Evolutionary conservation across 1,139 yeast genomes (phyloP).

Genomic region (Taphrina confusa): DNA sequence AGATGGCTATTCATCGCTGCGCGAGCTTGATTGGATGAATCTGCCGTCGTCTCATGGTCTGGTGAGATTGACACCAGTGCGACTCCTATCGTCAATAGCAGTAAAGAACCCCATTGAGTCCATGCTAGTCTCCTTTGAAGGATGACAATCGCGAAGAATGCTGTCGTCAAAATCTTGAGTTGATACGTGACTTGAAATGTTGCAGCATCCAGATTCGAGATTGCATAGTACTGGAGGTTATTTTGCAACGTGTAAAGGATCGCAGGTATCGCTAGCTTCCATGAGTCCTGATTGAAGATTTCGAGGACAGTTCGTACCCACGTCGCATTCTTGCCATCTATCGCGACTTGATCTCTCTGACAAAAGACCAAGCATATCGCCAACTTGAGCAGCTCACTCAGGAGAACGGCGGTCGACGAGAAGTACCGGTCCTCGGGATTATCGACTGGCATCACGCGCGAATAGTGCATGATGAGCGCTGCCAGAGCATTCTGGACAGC

Average conservation of each 20-base stretch:
- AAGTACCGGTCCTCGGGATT: conserved; percentile 46
- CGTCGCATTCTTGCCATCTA: conserved; percentile 46
- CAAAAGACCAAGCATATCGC: conserved; percentile 44
- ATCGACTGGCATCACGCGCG: conserved; percentile 50
- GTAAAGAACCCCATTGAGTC: conserved; percentile 48
- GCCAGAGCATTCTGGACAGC: conserved; percentile 49
- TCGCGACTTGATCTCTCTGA: not conserved
- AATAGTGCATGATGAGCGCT: conserved; percentile 50
- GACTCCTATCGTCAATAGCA: conserved; percentile 49
- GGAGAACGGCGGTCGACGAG: conserved; percentile 51
- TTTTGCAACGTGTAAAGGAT: conserved; percentile 47
- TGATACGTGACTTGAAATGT: conserved; percentile 52
- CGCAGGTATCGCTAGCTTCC: conserved; percentile 51
- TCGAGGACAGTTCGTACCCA: conserved; percentile 52
- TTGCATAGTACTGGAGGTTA: conserved; percentile 51
- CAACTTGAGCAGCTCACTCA: conserved; percentile 50
- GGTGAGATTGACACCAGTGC: conserved; percentile 51
- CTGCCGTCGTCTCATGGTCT: conserved; percentile 34
- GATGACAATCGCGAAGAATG: conserved; percentile 50
- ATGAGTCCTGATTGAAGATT: conserved; percentile 43
- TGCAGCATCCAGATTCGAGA: conserved; percentile 51
- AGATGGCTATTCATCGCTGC: conserved; percentile 35
- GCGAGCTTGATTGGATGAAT: conserved; percentile 30
- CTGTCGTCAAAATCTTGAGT: conserved; percentile 51
- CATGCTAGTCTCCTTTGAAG: conserved; percentile 45